Evolutionary conservation across 2,329 filamentous ascomycete species (phyloP).

Genomic region (Ophiostoma montium): DNA sequence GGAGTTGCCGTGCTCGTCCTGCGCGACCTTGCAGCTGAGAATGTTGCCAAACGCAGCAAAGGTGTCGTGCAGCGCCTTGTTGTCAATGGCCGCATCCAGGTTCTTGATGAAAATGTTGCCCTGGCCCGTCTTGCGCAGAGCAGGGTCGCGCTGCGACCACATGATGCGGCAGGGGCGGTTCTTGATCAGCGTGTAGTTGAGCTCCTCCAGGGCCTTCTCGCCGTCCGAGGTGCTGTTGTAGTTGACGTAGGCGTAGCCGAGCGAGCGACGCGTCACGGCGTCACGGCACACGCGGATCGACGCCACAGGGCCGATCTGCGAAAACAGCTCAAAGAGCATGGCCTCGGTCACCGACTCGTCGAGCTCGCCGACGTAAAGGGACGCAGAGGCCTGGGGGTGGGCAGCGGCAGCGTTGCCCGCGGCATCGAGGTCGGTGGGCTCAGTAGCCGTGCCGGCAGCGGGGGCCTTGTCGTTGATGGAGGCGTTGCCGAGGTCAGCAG

Average conservation of each 20-base stretch:
- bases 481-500: constrained; percentile 60
- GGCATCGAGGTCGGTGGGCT: constrained; percentile 44
- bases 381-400: constrained; percentile 84
- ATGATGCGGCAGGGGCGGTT: constrained; percentile 98
- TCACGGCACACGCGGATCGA: constrained; percentile 99
- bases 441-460: constrained; percentile 62
- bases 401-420: constrained; percentile 56
- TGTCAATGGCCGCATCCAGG: constrained; percentile 94
- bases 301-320: constrained; percentile 94
- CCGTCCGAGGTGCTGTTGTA: constrained; percentile 96
- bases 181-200: constrained; percentile 99
- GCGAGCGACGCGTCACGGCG: constrained; percentile 92
- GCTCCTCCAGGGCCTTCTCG: constrained; percentile 95
- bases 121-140: constrained; percentile 96
- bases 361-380: constrained; percentile 97
- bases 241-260: constrained; percentile 99
- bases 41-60: constrained; percentile 99
- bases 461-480: constrained; percentile 55
- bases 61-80: constrained; percentile 99
- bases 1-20: constrained; percentile 91
- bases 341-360: constrained; percentile 96
- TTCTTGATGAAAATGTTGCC: constrained; percentile 99
- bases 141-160: constrained; percentile 99
- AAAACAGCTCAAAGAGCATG: constrained; percentile 99
- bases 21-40: constrained; percentile 96